Evolutionary conservation across 345 rosid species (phyloP).

Genomic region (Populus alba): DNA sequence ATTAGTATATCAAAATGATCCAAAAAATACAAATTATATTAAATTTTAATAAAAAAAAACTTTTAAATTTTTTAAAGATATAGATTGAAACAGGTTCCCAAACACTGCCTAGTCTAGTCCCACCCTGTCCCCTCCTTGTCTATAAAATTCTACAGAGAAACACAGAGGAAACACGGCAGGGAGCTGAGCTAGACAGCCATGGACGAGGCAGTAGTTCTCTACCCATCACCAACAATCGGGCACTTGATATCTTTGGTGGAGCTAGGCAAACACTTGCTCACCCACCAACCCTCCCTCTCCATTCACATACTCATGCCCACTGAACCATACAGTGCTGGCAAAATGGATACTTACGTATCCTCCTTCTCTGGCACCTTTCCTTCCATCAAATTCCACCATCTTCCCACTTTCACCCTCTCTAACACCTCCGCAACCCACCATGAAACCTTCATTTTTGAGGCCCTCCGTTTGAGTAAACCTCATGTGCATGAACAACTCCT

Average conservation of each 20-base stretch:
- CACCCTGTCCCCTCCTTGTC: too few species aligned
- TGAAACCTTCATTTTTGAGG: conserved; percentile 14
- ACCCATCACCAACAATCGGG: conserved; percentile 62
- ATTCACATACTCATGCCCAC: conserved; percentile 45
- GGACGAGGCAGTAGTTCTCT: conserved; percentile 48
- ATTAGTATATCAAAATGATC: too few species aligned
- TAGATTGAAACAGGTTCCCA: too few species aligned
- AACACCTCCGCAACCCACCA: neutral
- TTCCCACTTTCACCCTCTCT: conserved; percentile 19
- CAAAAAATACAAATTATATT: too few species aligned
- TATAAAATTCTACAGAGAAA: too few species aligned
- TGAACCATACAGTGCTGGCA: conserved; percentile 35
- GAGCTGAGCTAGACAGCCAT: conserved; percentile 34
- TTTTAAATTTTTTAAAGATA: too few species aligned
- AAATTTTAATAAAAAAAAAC: too few species aligned
- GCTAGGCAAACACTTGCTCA: conserved; percentile 51
- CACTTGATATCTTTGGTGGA: conserved; percentile 76
- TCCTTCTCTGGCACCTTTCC: conserved; percentile 18
- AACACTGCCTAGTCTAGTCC: too few species aligned
- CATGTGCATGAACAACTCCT: conserved; percentile 19
- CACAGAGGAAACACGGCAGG: neutral
- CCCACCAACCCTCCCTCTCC: conserved; percentile 46
- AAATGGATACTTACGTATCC: conserved; percentile 36
- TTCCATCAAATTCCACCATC: conserved; percentile 28
- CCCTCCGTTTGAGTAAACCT: conserved; percentile 16